Percentiles rank a stretch among this genome's conserved stretches.
These are phyloP conservation scores for Starmerella riodocensis DNA, from an alignment of 805 yeast genomes.

Conservation along the genomic window DNA sequence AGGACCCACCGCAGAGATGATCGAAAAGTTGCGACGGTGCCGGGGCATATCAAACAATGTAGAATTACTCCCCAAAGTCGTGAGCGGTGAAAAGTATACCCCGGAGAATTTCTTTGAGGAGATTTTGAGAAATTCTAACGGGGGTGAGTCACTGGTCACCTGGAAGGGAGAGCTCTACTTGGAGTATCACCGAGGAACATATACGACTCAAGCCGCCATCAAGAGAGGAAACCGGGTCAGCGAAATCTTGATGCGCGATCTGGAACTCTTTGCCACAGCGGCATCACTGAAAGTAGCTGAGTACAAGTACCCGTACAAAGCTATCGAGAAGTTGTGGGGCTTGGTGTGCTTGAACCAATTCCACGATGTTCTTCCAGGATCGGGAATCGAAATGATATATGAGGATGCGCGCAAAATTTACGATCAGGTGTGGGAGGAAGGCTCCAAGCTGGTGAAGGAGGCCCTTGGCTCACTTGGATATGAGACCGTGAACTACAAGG, in stretches of 20 bases:
- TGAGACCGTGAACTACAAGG: conserved; percentile 5
- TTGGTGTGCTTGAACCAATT: conserved; percentile 81
- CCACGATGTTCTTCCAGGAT: conserved; percentile 97
- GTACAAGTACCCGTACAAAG: conserved; percentile 59
- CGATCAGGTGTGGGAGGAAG: conserved; percentile 39
- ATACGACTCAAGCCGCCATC: conserved; percentile 82
- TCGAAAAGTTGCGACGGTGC: conserved; percentile 82
- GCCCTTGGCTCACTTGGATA: conserved; percentile 37
- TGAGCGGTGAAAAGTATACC: conserved; percentile 45
- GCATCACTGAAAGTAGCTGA: conserved; percentile 37
- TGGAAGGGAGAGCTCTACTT: conserved; percentile 92
- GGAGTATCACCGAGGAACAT: conserved; percentile 94
- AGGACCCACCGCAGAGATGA: conserved; percentile 88
- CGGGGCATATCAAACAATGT: conserved; percentile 79
- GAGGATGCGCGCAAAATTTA: conserved; percentile 79
- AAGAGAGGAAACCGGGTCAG: conserved; percentile 66
- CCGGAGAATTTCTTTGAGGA: conserved; percentile 71
- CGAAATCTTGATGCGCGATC: conserved; percentile 68
- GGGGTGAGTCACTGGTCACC: conserved; percentile 58
- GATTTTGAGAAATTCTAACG: conserved; percentile 45
- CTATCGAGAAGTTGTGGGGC: conserved; percentile 70
- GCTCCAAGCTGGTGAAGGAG: conserved; percentile 38
- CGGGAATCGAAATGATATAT: conserved; percentile 88
- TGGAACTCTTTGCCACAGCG: conserved; percentile 73
- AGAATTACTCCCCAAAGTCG: conserved; percentile 53